These are phyloP conservation scores for Nothophaeocryptopus gaeumannii DNA, from an alignment of 2,329 filamentous ascomycete species.

Conservation along the genomic window DNA sequence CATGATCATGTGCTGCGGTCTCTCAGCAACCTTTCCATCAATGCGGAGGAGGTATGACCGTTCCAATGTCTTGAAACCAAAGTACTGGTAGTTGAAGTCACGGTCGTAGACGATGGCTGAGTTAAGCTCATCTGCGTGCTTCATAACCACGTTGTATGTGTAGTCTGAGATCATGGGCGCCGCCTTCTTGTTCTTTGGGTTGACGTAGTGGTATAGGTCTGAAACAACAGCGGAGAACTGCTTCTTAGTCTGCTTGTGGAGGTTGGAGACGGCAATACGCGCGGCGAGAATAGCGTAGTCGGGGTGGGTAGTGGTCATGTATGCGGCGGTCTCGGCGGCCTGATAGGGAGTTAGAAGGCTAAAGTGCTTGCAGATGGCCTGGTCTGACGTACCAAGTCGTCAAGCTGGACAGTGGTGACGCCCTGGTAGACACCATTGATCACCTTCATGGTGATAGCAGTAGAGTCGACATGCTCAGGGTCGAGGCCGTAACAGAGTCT, in stretches of 20 bases:
- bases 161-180: slow-evolving; percentile 94
- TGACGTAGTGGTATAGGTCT: slow-evolving; percentile 93
- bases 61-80: slow-evolving; percentile 98
- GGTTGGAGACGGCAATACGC: slow-evolving; percentile 97
- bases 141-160: slow-evolving; percentile 91
- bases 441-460: slow-evolving; percentile 98
- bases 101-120: slow-evolving; percentile 98
- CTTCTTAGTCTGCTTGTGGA: slow-evolving; percentile 99
- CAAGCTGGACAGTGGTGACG: slow-evolving; percentile 92
- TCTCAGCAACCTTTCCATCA: slow-evolving; percentile 91
- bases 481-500: slow-evolving; percentile 97
- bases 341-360: slow-evolving; percentile 40
- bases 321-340: slow-evolving; percentile 97
- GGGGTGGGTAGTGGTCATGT: slow-evolving; percentile 99
- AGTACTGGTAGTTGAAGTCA: slow-evolving; percentile 99
- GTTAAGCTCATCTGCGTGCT: slow-evolving; percentile 94
- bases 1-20: slow-evolving; percentile 99
- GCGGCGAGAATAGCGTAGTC: slow-evolving; percentile 98
- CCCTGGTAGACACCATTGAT: slow-evolving; percentile 99
- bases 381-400: slow-evolving; percentile 75
- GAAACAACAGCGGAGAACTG: slow-evolving; percentile 95
- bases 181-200: slow-evolving; percentile 78
- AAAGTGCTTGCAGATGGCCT: slow-evolving; percentile 7
- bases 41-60: slow-evolving; percentile 95
- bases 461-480: slow-evolving; percentile 91